phyloP scores from a whole-genome alignment of 129 eudicot genomes.

The Flaveria ramosissima region DNA sequence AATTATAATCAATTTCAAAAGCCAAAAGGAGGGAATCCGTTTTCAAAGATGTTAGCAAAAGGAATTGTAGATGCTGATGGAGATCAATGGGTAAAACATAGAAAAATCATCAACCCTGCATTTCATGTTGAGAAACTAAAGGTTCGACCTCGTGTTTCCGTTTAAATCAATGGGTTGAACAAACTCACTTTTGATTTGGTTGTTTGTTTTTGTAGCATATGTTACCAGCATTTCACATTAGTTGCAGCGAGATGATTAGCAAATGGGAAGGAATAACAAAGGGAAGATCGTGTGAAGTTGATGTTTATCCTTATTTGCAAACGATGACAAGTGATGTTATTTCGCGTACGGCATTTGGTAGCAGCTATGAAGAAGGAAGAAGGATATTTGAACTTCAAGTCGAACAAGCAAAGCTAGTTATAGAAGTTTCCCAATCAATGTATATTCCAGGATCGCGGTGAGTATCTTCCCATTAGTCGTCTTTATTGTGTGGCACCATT shows the following conservation, averaged over 20 bases:
- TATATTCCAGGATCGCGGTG: conserved; percentile 59
- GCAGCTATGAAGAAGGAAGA: conserved; percentile 48
- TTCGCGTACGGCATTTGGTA: conserved; percentile 63
- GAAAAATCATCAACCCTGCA: conserved; percentile 50
- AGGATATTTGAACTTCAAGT: conserved; percentile 51
- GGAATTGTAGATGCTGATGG: conserved; percentile 17
- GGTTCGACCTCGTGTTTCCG: conserved; percentile 17
- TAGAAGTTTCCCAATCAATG: neutral
- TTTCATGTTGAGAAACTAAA: conserved; percentile 53
- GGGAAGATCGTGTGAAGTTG: conserved; percentile 41
- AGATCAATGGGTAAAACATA: conserved; percentile 47
- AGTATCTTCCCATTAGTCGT: neutral
- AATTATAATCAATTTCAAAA: conserved; percentile 37
- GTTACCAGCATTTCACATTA: conserved; percentile 46
- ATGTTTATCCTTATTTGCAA: conserved; percentile 45
- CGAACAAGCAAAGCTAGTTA: conserved; percentile 35
- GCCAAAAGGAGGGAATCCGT: conserved; percentile 31
- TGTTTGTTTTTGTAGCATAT: conserved; percentile 38
- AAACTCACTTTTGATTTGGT: neutral
- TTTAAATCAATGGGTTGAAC: neutral
- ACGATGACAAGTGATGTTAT: conserved; percentile 49
- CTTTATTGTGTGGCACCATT: neutral
- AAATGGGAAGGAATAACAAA: conserved; percentile 47
- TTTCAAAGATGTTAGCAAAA: conserved; percentile 10
- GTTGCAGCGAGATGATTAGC: conserved; percentile 40